phyloP scores from a whole-genome alignment of 345 rosid species.

The Carallia pectinifolia region DNA sequence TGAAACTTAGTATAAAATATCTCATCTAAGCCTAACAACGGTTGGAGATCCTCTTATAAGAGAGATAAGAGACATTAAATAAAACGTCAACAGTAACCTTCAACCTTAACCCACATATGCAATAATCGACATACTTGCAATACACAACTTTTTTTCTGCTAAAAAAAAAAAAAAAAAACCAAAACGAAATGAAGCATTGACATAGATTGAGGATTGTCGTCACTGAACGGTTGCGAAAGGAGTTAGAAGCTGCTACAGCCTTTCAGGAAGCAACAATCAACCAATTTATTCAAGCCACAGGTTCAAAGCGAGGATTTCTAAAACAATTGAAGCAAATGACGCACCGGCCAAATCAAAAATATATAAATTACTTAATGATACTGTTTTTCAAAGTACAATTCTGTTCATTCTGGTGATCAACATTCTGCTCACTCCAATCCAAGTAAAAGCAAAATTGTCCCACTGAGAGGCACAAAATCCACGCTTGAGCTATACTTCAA shows the following conservation, averaged over 20 bases:
- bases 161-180: no score
- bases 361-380: slow-evolving; percentile 9
- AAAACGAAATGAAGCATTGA: no score
- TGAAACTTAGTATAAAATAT: no score
- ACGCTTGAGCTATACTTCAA: slow-evolving; percentile 3
- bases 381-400: slow-evolving; percentile 28
- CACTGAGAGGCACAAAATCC: not conserved
- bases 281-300: not conserved
- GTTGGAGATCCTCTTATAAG: no score
- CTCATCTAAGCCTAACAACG: no score
- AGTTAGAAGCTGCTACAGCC: not conserved
- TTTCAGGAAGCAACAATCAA: not conserved
- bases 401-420: slow-evolving; percentile 12
- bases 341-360: not conserved
- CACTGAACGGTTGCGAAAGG: not conserved
- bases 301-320: not conserved
- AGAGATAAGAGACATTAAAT: no score
- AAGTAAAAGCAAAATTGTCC: slow-evolving; percentile 5
- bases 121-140: no score
- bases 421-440: slow-evolving; percentile 18
- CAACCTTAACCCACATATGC: no score
- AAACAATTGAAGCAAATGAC: slow-evolving; percentile 1
- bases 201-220: not conserved
- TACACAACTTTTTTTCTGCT: no score
- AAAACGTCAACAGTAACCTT: no score